These are phyloP conservation scores for Sordariomycetes sp. DNA, from an alignment of 2,329 filamentous ascomycete genomes.

Conservation along the genomic window DNA sequence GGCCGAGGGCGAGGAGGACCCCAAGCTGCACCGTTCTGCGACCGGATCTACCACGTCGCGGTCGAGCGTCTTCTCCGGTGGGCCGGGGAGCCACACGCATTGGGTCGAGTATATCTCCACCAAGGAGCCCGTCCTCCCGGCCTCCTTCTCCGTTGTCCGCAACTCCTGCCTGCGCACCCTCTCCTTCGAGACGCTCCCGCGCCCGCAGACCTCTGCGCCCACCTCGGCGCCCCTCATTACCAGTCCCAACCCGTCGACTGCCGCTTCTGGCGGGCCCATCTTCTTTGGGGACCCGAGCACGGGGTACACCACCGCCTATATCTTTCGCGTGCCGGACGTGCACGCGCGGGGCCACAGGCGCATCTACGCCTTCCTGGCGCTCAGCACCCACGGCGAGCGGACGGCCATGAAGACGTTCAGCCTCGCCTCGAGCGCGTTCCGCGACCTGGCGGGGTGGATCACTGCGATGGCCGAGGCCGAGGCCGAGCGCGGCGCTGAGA, in stretches of 20 bases:
- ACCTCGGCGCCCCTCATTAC: slow-evolving; percentile 14
- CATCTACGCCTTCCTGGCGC: slow-evolving; percentile 57
- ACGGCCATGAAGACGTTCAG: slow-evolving; percentile 56
- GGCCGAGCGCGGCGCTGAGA: slow-evolving; percentile 31
- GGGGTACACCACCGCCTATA: slow-evolving; percentile 60
- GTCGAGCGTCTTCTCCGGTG: slow-evolving; percentile 37
- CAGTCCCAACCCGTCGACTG: slow-evolving; percentile 26
- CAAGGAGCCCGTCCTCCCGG: slow-evolving; percentile 49
- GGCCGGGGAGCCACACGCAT: slow-evolving; percentile 42
- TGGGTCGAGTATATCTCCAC: slow-evolving; percentile 60
- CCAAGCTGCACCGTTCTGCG: slow-evolving; percentile 8
- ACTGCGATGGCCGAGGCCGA: slow-evolving; percentile 53
- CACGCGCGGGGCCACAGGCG: slow-evolving; percentile 58
- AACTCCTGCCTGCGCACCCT: slow-evolving; percentile 56
- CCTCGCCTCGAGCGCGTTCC: slow-evolving; percentile 50
- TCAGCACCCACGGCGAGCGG: slow-evolving; percentile 55
- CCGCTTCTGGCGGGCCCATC: slow-evolving; percentile 53
- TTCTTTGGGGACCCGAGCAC: slow-evolving; percentile 57
- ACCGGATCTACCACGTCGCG: slow-evolving; percentile 25
- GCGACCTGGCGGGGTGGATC: slow-evolving; percentile 55
- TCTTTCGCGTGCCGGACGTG: slow-evolving; percentile 58
- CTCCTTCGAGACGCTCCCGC: slow-evolving; percentile 55
- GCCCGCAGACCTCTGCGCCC: slow-evolving; percentile 27
- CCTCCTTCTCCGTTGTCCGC: slow-evolving; percentile 57
- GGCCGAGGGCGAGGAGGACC: slow-evolving; percentile 36